Base-by-base conservation (phyloP, 352 stramenopile species). In the Pythium brachiatum region DNA sequence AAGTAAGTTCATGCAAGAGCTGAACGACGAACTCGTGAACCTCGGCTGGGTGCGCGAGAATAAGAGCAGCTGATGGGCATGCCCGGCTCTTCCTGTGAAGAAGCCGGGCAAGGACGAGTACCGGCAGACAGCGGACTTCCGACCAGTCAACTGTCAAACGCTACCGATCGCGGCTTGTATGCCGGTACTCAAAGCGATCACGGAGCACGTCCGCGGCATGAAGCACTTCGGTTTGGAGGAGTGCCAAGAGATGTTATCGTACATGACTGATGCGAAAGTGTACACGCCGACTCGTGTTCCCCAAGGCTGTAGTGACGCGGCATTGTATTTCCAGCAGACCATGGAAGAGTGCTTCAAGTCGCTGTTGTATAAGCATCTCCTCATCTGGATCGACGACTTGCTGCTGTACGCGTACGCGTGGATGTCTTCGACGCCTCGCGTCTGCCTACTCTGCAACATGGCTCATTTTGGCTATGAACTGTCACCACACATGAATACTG, bases 321-420 rank as follows among this genome's bases (percentile, higher is more conserved):
- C 54, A 3, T 27, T 60, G 21, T 43, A 65, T 36, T 64, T 69
- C 53, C 46, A 65, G 18, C 12, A 59, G 29, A 61, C 31, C 18
- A 56, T 62, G 29, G 50, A 66, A n/a, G 34, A 53, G 25, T 51
- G 34, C 23, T 53, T 69, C 36, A 32, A 18, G 23, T 50, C 31
- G 7, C 31, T 67, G 15, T 34, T 72, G 11, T 60, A 64, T 51
- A 50, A 63, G 26, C 16, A 60, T 20, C 46, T 74, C 8, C 25
- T 75, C 7, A 54, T 68, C 2, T 80, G 69, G 57, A 72, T 74
- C 31, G 64, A 75, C 20, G 61, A 74, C 27, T 21, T 76, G 1
- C 43, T 81, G 9, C 20, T 77, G 13, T 71, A 68, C 34, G 60
- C 29, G 29, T n/a, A n/a, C n/a, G n/a, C n/a, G n/a, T n/a, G n/a